These are phyloP conservation scores for Candida sp. DNA, from an alignment of 1,139 yeast genomes.

Conservation along the genomic window DNA sequence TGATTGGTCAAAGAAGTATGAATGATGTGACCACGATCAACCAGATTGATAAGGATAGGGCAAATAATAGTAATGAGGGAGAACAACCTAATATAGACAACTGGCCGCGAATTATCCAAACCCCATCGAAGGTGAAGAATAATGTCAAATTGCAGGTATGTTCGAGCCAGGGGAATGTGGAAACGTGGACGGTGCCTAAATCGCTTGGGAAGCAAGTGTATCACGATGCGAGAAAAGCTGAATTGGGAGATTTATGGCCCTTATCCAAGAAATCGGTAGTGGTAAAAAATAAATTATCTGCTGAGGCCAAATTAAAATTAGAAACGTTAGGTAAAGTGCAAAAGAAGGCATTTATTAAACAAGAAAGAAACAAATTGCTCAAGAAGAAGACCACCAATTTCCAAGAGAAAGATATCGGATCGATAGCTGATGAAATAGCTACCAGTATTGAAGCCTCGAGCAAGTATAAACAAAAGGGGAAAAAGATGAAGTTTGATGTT, in stretches of 20 bases:
- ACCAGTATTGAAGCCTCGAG: slow-evolving; percentile 29
- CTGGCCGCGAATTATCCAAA: slow-evolving; percentile 74
- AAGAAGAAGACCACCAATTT: slow-evolving; percentile 32
- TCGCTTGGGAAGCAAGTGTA: slow-evolving; percentile 73
- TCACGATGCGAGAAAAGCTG: slow-evolving; percentile 86
- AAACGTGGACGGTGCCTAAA: slow-evolving; percentile 85
- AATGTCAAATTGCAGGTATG: slow-evolving; percentile 82
- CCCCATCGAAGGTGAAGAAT: slow-evolving; percentile 77
- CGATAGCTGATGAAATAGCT: slow-evolving; percentile 31
- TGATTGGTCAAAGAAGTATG: slow-evolving; percentile 62
- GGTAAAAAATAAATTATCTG: slow-evolving; percentile 30
- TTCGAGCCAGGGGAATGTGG: slow-evolving; percentile 73
- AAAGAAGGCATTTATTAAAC: slow-evolving; percentile 40
- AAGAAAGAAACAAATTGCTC: slow-evolving; percentile 39
- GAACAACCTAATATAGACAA: slow-evolving; percentile 21
- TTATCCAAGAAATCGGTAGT: slow-evolving; percentile 67
- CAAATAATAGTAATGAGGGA: slow-evolving; percentile 11
- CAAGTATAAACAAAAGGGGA: slow-evolving; percentile 32
- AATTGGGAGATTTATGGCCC: slow-evolving; percentile 89
- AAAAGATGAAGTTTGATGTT: slow-evolving; percentile 26
- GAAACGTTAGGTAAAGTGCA: slow-evolving; percentile 37
- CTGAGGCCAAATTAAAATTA: slow-evolving; percentile 28
- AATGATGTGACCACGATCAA: slow-evolving; percentile 31
- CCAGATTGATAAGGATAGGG: slow-evolving; percentile 32
- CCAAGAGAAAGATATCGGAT: slow-evolving; percentile 29